Base-by-base conservation (phyloP, 805 yeast genomes). In the Wickerhamiella qilinensis region DNA sequence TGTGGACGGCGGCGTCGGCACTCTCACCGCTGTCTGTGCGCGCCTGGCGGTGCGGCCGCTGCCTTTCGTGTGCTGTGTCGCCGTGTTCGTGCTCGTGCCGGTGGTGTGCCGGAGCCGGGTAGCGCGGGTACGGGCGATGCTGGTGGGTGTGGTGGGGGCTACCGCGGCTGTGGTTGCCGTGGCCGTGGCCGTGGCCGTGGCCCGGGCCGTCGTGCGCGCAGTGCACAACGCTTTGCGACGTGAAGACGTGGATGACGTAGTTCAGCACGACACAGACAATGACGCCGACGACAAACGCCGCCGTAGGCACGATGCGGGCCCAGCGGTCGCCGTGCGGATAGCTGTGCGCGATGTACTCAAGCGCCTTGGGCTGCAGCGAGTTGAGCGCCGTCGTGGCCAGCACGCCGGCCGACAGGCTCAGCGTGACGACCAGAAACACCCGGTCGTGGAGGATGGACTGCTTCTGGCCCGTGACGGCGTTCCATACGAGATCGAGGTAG, bases 181-280 rank as follows among this genome's bases (percentile, higher is more conserved):
- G 36, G 8, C 22, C 24, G 29, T 41, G 44, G 14, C 36, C 39
- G 28, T 47, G 43, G 6, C 45, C 43, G 35, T 53, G 50, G 24
- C 35, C 37, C 40, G 41, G 49, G 30, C 39, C 39, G 11, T 63
- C 73, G 50, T 85, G 94, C 14, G 73, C 78, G 57, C 95, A 85
- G 53, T 85, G 95, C 0, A 86, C 80, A 25, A 86, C 70, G 24
- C 86, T 75, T 53, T 82, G 82, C 37, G 88, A 73, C 0, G 96
- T 82, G 38, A 75, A 56, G 27, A 72, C 55, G 56, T 86, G 95
- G 4, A 91, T 72, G 1, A 77, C 28, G 20, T 63, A 54, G 55
- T 85, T 86, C 39, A 88, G 59, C 2, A 57, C 43, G 1, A 73
- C 55, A 51, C 94, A 82, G 2, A 72, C 44, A 1, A 60, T 33